Evolutionary conservation across 352 stramenopile species (phyloP).

Genomic region (Phytophthora nicotianae): DNA sequence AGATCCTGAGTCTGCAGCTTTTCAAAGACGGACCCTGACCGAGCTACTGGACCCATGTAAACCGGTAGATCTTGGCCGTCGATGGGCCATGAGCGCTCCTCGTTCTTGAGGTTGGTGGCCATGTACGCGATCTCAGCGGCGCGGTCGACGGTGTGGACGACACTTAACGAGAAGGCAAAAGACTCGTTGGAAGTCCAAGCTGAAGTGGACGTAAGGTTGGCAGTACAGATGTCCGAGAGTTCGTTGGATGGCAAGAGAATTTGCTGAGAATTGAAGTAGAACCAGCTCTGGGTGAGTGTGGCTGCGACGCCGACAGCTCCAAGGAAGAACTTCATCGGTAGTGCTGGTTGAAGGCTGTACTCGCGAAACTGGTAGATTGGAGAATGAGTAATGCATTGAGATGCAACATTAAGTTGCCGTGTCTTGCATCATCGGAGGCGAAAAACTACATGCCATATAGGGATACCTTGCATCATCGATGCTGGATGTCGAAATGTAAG

Average conservation of each 20-base stretch:
- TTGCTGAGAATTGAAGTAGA: constrained; percentile 13
- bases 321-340: constrained; percentile 27
- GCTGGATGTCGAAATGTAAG: too few relatives aligned
- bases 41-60: constrained; percentile 39
- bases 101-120: constrained; percentile 33
- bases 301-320: constrained; percentile 11
- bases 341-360: constrained; percentile 3
- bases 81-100: constrained; percentile 34
- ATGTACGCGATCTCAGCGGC: constrained; percentile 25
- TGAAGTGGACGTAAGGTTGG: constrained; percentile 2
- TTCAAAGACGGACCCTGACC: constrained; percentile 35
- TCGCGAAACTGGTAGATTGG: constrained; percentile 9
- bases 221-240: constrained; percentile 6
- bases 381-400: constrained; percentile 11
- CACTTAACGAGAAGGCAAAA: constrained; percentile 15
- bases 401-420: neutral
- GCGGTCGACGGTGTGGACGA: constrained; percentile 21
- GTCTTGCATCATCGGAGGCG: constrained; percentile 15
- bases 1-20: constrained; percentile 32
- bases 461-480: constrained; percentile 1
- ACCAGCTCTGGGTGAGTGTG: constrained; percentile 22
- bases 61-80: constrained; percentile 26
- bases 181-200: constrained; percentile 7
- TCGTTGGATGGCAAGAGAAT: constrained; percentile 4
- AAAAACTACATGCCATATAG: neutral